Percentiles rank a stretch among this genome's conserved stretches.
Evolutionary conservation across 2,329 filamentous ascomycete genomes (phyloP).

Genomic region (Ophiostoma australiae): DNA sequence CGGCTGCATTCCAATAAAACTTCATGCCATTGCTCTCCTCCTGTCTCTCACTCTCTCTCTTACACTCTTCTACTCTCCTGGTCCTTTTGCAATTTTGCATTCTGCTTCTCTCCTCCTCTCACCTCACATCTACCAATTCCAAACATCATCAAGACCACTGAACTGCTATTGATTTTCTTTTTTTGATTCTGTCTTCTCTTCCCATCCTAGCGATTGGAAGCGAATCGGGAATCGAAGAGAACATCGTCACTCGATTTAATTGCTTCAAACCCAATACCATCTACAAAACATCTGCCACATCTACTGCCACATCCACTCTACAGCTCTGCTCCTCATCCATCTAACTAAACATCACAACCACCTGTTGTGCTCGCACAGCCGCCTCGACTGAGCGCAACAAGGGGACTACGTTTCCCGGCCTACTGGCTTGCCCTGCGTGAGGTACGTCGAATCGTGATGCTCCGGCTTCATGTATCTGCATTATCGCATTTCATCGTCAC

Average conservation of each 20-base stretch:
- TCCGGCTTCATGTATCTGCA: background rate
- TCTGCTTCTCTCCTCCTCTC: background rate
- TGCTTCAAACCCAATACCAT: conserved; percentile 4
- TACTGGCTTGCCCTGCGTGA: conserved; percentile 81
- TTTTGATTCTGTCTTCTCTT: conserved; percentile 18
- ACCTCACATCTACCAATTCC: conserved; percentile 7
- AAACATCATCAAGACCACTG: background rate
- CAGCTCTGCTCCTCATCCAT: conserved; percentile 26
- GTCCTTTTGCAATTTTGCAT: conserved; percentile 16
- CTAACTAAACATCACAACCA: conserved; percentile 9
- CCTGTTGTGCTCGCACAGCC: conserved; percentile 33
- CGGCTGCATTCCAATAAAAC: conserved; percentile 28
- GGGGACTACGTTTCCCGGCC: conserved; percentile 55
- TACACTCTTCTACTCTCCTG: background rate
- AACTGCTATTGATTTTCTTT: conserved; percentile 16
- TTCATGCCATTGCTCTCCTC: conserved; percentile 19
- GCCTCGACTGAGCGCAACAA: conserved; percentile 46
- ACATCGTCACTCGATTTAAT: background rate
- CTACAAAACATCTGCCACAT: conserved; percentile 2
- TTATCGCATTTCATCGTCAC: background rate
- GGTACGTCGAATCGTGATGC: conserved; percentile 45
- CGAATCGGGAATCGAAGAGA: conserved; percentile 12
- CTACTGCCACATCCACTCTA: background rate
- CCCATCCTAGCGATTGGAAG: background rate
- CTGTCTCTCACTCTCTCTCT: conserved; percentile 13